Percentiles rank a stretch among this genome's conserved stretches.
These are phyloP conservation scores for Debaryomyces singareniensis DNA, from an alignment of 1,139 yeast genomes.

Conservation along the genomic window DNA sequence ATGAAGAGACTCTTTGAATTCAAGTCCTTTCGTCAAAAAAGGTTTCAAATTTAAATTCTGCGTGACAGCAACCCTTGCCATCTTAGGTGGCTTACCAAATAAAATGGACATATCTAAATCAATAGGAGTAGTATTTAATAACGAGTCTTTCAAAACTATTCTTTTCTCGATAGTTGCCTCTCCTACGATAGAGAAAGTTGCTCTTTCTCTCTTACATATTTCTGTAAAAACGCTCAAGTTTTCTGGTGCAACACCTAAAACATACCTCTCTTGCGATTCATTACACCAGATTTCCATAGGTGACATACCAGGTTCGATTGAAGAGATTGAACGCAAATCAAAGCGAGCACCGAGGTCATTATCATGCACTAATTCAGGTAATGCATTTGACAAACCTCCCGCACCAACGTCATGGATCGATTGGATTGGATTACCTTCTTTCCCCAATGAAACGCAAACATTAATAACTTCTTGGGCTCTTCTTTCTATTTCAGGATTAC, in stretches of 20 bases:
- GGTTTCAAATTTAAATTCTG: slow-evolving; percentile 55
- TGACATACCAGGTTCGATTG: slow-evolving; percentile 96
- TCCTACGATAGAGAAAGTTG: slow-evolving; percentile 95
- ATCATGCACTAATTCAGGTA: slow-evolving; percentile 96
- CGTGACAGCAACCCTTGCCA: slow-evolving; percentile 75
- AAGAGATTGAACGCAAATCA: slow-evolving; percentile 84
- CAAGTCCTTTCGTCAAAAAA: slow-evolving; percentile 21
- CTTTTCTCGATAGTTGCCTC: slow-evolving; percentile 84
- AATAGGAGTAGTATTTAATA: slow-evolving; percentile 76
- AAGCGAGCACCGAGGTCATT: slow-evolving; percentile 91
- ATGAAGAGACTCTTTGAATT: slow-evolving; percentile 59
- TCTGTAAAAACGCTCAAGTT: slow-evolving; percentile 66
- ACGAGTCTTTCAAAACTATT: slow-evolving; percentile 72
- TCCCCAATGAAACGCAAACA: slow-evolving; percentile 82
- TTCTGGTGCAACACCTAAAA: slow-evolving; percentile 81
- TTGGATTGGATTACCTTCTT: slow-evolving; percentile 72
- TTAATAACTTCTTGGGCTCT: slow-evolving; percentile 98
- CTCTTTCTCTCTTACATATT: slow-evolving; percentile 92
- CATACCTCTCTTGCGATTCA: slow-evolving; percentile 98
- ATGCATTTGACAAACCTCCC: slow-evolving; percentile 95
- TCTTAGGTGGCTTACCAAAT: slow-evolving; percentile 95
- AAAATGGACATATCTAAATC: slow-evolving; percentile 95
- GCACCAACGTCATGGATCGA: slow-evolving; percentile 99
- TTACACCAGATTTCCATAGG: slow-evolving; percentile 99
- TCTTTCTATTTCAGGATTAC: slow-evolving; percentile 98